Evolutionary conservation across 2,329 filamentous ascomycete species (phyloP).

Genomic region (Colletotrichum liaoningense): DNA sequence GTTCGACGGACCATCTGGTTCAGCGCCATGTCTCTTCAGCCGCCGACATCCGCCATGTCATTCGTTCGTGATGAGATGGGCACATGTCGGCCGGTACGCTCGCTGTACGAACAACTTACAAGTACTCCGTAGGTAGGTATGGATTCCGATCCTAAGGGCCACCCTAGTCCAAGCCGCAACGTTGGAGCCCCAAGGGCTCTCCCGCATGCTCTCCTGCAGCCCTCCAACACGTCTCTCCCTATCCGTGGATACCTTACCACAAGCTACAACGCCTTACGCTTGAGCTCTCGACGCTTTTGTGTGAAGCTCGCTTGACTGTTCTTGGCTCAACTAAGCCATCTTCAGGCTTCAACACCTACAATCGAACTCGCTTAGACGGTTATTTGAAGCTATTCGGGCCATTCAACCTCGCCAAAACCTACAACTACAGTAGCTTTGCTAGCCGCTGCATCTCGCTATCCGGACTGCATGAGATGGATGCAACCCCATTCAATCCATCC

Average conservation of each 20-base stretch:
- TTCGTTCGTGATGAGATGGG: not conserved
- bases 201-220: constrained; percentile 10
- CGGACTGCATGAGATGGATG: constrained; percentile 8
- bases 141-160: not conserved
- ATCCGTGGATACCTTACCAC: not conserved
- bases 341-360: not conserved
- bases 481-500: constrained; percentile 20
- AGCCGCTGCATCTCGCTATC: not conserved
- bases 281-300: not conserved
- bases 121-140: not conserved
- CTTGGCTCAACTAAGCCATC: not conserved
- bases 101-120: no score
- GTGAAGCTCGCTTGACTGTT: not conserved
- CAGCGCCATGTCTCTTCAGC: constrained; percentile 9
- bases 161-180: not conserved
- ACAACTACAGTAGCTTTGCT: not conserved
- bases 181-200: constrained; percentile 6
- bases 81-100: not conserved
- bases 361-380: not conserved
- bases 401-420: constrained; percentile 13
- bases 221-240: not conserved
- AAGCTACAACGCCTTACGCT: not conserved
- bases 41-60: not conserved
- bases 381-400: constrained; percentile 17
- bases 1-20: not conserved